These are phyloP conservation scores for Calonectria leucothoes DNA, from an alignment of 2,329 filamentous ascomycete genomes.

Conservation along the genomic window DNA sequence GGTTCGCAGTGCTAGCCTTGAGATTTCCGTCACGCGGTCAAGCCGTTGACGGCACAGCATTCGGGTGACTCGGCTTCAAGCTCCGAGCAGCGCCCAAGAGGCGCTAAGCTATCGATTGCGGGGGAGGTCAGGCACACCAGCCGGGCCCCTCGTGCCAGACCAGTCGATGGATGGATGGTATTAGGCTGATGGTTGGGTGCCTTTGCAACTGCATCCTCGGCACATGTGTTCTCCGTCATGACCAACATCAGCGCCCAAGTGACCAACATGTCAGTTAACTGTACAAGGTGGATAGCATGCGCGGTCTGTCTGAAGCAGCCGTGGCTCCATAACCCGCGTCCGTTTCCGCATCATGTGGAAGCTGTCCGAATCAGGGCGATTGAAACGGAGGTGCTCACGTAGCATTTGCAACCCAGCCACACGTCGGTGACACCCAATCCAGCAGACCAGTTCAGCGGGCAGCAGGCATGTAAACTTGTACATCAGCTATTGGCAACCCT, in stretches of 20 bases:
- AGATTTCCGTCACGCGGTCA: not conserved
- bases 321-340: not conserved
- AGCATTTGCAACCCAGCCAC: not conserved
- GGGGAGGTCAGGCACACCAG: not conserved
- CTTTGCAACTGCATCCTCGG: not conserved
- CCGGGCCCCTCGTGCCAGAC: not conserved
- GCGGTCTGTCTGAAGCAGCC: not conserved
- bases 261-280: too few relatives aligned
- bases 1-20: not conserved
- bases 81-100: not conserved
- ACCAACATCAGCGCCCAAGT: not conserved
- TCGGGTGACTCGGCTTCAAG: not conserved
- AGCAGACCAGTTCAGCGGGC: not conserved
- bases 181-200: not conserved
- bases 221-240: not conserved
- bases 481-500: not conserved
- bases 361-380: not conserved
- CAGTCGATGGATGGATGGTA: not conserved
- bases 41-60: not conserved
- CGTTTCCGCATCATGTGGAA: not conserved
- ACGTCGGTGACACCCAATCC: slow-evolving; percentile 1
- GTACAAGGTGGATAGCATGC: not conserved
- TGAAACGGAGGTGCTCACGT: not conserved
- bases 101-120: not conserved
- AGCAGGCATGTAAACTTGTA: not conserved